phyloP scores from a whole-genome alignment of 139 green algal genomes.

The Yamagishiella unicocca region DNA sequence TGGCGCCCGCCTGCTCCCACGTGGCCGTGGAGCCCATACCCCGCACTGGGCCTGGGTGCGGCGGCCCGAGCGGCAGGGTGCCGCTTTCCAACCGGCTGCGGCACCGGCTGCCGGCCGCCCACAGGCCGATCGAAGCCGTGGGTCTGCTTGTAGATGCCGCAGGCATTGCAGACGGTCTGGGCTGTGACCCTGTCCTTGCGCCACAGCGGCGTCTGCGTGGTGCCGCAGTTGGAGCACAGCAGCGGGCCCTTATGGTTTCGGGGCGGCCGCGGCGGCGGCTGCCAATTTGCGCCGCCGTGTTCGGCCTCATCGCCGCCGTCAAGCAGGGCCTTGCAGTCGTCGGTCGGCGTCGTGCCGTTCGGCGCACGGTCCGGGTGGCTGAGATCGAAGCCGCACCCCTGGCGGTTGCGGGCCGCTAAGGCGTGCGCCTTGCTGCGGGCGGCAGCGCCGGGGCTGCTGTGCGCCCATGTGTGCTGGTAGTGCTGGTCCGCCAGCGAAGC shows the following conservation, averaged over 20 bases:
- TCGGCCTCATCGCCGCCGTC: background rate
- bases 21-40: background rate
- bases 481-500: no score
- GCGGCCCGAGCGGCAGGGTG: background rate
- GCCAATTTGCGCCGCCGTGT: background rate
- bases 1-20: background rate
- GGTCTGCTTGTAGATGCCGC: constrained; percentile 69
- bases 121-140: constrained; percentile 57
- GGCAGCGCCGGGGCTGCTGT: background rate
- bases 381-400: background rate
- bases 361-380: background rate
- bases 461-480: no score
- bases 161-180: constrained; percentile 55
- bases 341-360: background rate
- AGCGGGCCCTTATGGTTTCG: constrained; percentile 39
- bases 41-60: background rate
- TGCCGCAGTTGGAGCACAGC: constrained; percentile 55
- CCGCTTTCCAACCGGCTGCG: background rate
- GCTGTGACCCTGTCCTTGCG: constrained; percentile 55
- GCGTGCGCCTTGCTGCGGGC: background rate
- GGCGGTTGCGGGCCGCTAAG: background rate
- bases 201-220: constrained; percentile 54
- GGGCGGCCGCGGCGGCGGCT: background rate
- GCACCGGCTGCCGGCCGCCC: background rate
- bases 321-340: background rate